Evolutionary conservation across 352 stramenopile genomes (phyloP), one percentile per base, ranked within the genome.

Genomic region (Globisporangium acanthophoron): DNA sequence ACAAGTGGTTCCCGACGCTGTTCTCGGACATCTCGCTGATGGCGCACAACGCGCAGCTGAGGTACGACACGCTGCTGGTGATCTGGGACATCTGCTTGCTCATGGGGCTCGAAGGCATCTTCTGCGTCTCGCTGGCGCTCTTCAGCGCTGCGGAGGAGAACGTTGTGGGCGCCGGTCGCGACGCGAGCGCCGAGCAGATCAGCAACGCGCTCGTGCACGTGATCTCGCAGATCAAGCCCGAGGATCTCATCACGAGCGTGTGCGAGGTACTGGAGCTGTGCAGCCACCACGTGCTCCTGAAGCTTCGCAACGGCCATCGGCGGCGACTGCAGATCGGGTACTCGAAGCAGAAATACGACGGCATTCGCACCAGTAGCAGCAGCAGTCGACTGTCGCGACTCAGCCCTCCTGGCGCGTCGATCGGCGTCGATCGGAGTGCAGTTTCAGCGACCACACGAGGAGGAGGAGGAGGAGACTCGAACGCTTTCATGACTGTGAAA

Each of bases 1-100:
- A 94, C 77, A 94, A 94, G 61, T 94, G 85, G 85, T 94, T 94
- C 55, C 85, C 84, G 1, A 94, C 85, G 29, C 75, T 94, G 18
- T 94, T 94, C 53, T 94, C 85, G 20, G 85, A 94, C 52, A 74
- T 94, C 46, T 89, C 78, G 50, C 62, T 94, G 21, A 89, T 76
- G 39, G 80, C 82, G n/a, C 78, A 81, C 16, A 76, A 87, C 37
- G 80, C 82, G 0, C 85, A 91, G 54, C 59, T 94, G 4, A 80
- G 72, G 3, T 92, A 78, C 58, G 79, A 89, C 35, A 94, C 85
- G 54, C 63, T 94, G 33, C 61, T 94, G 37, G 74, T 70, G 40
- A 84, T 80, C 58, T 94, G 85, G 85, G 85, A 94, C 45, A 76
- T 90, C 20, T 94, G 85, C 57, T 52, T 94, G 21, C 64, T 94